These are phyloP conservation scores for Microthlaspi erraticum DNA, from an alignment of 345 rosid genomes.

Conservation along the genomic window DNA sequence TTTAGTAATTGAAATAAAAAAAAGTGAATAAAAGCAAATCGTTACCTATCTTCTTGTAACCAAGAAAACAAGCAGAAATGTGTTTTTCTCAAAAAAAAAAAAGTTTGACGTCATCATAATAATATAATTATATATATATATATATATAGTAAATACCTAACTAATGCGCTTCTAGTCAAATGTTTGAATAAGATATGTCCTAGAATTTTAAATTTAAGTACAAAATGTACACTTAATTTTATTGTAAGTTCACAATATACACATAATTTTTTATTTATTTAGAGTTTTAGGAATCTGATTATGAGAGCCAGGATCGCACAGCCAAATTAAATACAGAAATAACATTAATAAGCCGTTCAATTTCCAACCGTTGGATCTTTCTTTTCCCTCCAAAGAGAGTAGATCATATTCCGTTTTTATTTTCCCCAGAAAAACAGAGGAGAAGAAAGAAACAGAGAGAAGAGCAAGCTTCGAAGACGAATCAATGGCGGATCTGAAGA, in stretches of 20 bases:
- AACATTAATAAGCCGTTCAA: not conserved
- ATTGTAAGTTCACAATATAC: not conserved
- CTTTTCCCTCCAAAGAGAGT: slow-evolving; percentile 23
- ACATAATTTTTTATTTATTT: not conserved
- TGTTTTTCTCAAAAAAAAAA: too few species aligned
- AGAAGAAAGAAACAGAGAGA: slow-evolving; percentile 17
- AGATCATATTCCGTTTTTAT: not conserved
- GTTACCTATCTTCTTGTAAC: too few species aligned
- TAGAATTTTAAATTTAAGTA: too few species aligned
- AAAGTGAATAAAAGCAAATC: too few species aligned
- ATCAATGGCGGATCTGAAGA: slow-evolving; percentile 45
- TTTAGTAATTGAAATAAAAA: too few species aligned
- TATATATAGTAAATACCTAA: too few species aligned
- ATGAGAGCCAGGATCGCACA: not conserved
- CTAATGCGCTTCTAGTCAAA: too few species aligned
- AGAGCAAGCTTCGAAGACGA: slow-evolving; percentile 7
- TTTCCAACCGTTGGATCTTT: slow-evolving; percentile 35
- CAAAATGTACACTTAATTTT: not conserved
- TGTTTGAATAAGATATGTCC: too few species aligned
- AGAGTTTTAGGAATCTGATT: not conserved
- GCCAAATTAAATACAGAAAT: not conserved
- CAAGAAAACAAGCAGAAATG: too few species aligned
- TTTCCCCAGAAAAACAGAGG: slow-evolving; percentile 1
- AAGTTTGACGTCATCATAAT: too few species aligned
- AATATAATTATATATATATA: too few species aligned